A percentile compares a stretch with the other conserved stretches of the same genome.
Evolutionary conservation across 805 yeast genomes (phyloP).

Genomic region (Kodamaea restingae): DNA sequence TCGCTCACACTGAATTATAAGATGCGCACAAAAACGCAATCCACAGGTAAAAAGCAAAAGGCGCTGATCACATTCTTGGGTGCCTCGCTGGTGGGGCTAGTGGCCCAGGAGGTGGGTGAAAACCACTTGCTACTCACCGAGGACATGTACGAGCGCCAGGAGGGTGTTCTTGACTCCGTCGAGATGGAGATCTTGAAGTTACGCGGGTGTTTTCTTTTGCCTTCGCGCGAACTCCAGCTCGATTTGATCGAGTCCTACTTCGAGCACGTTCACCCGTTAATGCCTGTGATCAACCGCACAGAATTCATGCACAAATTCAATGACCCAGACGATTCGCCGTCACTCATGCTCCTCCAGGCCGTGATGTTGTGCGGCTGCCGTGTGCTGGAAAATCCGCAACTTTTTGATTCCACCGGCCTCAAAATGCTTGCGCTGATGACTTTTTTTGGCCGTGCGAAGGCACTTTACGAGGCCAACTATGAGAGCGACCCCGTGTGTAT

Average conservation of each 20-base stretch:
- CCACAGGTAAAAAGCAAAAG: slow-evolving; percentile 24
- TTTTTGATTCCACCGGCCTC: slow-evolving; percentile 47
- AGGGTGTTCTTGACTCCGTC: slow-evolving; percentile 45
- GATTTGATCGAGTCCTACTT: slow-evolving; percentile 62
- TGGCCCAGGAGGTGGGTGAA: slow-evolving; percentile 45
- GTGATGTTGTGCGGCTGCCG: slow-evolving; percentile 68
- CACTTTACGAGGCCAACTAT: slow-evolving; percentile 63
- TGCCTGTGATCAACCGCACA: slow-evolving; percentile 63
- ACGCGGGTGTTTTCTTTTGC: slow-evolving; percentile 69
- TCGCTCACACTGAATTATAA: slow-evolving; percentile 37
- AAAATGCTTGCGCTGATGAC: slow-evolving; percentile 49
- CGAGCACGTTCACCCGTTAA: slow-evolving; percentile 58
- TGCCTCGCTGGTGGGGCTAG: slow-evolving; percentile 45
- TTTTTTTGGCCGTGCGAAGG: slow-evolving; percentile 69
- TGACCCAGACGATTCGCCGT: slow-evolving; percentile 55
- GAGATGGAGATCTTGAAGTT: slow-evolving; percentile 62
- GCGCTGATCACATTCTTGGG: slow-evolving; percentile 49
- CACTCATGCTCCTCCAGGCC: slow-evolving; percentile 62
- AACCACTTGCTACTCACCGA: slow-evolving; percentile 45
- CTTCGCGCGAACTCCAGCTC: slow-evolving; percentile 53
- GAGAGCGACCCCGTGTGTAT: slow-evolving; percentile 62
- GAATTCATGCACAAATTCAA: slow-evolving; percentile 57
- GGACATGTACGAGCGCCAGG: slow-evolving; percentile 35
- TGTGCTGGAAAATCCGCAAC: slow-evolving; percentile 50
- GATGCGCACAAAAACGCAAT: slow-evolving; percentile 36